Percentiles rank a stretch among this genome's conserved stretches.
phyloP scores from a whole-genome alignment of 805 yeast genomes.

The Saitoella complicata region DNA sequence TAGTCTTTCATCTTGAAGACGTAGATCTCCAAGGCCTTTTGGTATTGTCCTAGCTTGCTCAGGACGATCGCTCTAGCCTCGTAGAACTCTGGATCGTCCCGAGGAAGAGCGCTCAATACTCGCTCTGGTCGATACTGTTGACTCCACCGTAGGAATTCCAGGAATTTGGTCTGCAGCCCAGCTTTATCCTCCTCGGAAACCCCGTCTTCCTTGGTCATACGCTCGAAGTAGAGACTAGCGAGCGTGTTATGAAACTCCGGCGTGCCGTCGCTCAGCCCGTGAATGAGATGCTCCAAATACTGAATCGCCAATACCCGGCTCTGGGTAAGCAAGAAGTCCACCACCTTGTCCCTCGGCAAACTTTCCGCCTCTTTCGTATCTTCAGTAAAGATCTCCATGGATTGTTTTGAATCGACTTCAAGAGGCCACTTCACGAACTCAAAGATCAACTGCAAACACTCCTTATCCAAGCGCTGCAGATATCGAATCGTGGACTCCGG shows the following conservation, averaged over 20 bases:
- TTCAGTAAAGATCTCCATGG: constrained; percentile 43
- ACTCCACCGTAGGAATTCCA: constrained; percentile 22
- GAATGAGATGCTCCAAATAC: constrained; percentile 40
- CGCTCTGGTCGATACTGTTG: constrained; percentile 26
- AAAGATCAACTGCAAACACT: constrained; percentile 38
- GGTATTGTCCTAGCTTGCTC: constrained; percentile 42
- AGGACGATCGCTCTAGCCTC: constrained; percentile 42
- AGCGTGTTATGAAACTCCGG: constrained; percentile 29
- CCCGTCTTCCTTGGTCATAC: constrained; percentile 13
- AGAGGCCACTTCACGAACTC: constrained; percentile 41
- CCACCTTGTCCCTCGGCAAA: constrained; percentile 37
- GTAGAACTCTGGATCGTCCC: constrained; percentile 14
- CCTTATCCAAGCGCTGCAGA: constrained; percentile 36
- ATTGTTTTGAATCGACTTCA: constrained; percentile 22
- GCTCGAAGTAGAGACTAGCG: constrained; percentile 28
- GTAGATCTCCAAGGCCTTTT: constrained; percentile 44
- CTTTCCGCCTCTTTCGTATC: constrained; percentile 45
- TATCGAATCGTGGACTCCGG: constrained; percentile 37
- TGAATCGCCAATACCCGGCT: constrained; percentile 21
- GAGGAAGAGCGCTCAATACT: constrained; percentile 20
- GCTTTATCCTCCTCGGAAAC: constrained; percentile 6
- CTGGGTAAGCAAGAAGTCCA: constrained; percentile 31
- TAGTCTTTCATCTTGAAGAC: constrained; percentile 42
- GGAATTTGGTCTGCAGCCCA: constrained; percentile 17
- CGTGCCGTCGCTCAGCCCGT: constrained; percentile 24